Conservation (phyloP, 257 asterid genomes). For the Solanum rostratum region DNA sequence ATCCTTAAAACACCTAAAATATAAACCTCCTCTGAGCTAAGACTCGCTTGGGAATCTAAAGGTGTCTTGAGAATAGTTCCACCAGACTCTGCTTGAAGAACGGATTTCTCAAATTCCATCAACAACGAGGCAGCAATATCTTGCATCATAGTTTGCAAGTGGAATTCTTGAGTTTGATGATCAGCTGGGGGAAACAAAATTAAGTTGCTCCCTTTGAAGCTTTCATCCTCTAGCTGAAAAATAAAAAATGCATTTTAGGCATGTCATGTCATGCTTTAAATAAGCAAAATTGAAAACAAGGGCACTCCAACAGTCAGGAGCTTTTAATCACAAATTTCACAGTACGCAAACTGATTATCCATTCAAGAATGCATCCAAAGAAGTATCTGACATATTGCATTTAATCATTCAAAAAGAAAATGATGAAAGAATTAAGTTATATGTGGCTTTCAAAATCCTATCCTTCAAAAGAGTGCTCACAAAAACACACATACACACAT, state of each 20-base stretch:
- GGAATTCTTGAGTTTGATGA: slow-evolving; percentile 86
- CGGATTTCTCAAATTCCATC: slow-evolving; percentile 98
- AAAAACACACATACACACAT: neutral
- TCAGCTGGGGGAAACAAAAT: slow-evolving; percentile 94
- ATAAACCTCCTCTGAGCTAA: slow-evolving; percentile 99
- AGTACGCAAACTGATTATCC: neutral
- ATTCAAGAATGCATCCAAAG: neutral
- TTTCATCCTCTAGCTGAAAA: slow-evolving; percentile 80
- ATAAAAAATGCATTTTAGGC: neutral
- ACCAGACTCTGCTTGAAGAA: slow-evolving; percentile 83
- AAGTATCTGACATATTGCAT: neutral
- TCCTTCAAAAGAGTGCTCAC: neutral
- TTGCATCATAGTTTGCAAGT: slow-evolving; percentile 94
- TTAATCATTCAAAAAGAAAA: neutral
- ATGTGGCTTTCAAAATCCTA: neutral
- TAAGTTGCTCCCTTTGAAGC: slow-evolving; percentile 63
- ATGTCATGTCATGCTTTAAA: neutral
- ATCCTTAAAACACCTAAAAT: slow-evolving; percentile 69
- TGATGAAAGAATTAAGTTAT: neutral
- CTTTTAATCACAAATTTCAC: neutral
- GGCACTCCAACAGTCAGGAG: neutral
- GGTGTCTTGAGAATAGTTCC: slow-evolving; percentile 96
- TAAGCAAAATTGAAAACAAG: neutral
- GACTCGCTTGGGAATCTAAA: slow-evolving; percentile 98
- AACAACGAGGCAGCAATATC: slow-evolving; percentile 88